Percentiles rank a stretch among this genome's conserved stretches.
These are phyloP conservation scores for Erodium maritimum DNA, from an alignment of 345 rosid genomes.

Conservation along the genomic window DNA sequence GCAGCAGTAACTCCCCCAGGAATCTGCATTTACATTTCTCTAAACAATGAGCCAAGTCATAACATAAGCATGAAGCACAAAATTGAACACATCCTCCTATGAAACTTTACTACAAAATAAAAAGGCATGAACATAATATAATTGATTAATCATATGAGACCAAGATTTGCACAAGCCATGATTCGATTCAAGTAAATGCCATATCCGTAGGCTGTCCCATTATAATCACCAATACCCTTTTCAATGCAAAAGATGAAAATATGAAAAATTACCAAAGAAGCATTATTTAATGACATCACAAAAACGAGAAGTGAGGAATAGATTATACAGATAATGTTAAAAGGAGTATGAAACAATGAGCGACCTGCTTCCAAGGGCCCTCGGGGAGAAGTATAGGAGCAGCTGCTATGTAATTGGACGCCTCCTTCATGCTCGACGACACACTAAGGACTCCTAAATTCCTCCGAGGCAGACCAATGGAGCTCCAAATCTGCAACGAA, in stretches of 20 bases:
- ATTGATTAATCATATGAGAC: no score
- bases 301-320: no score
- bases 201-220: no score
- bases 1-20: conserved; percentile 95
- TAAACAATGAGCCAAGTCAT: background rate
- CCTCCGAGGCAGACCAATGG: conserved; percentile 22
- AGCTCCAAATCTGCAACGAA: conserved; percentile 15
- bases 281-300: background rate
- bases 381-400: conserved; percentile 83
- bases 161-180: no score
- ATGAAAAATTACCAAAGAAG: no score
- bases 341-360: background rate
- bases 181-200: no score
- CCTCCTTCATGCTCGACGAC: conserved; percentile 29
- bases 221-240: no score
- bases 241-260: no score
- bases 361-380: conserved; percentile 79
- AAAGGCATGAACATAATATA: no score
- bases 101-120: no score
- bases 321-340: no score
- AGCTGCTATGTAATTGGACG: conserved; percentile 45
- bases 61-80: background rate
- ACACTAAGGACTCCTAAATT: conserved; percentile 23
- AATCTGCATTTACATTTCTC: conserved; percentile 28
- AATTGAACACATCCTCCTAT: background rate